Evolutionary conservation across 306 rosid genomes (phyloP).

Genomic region (Inga oerstediana): DNA sequence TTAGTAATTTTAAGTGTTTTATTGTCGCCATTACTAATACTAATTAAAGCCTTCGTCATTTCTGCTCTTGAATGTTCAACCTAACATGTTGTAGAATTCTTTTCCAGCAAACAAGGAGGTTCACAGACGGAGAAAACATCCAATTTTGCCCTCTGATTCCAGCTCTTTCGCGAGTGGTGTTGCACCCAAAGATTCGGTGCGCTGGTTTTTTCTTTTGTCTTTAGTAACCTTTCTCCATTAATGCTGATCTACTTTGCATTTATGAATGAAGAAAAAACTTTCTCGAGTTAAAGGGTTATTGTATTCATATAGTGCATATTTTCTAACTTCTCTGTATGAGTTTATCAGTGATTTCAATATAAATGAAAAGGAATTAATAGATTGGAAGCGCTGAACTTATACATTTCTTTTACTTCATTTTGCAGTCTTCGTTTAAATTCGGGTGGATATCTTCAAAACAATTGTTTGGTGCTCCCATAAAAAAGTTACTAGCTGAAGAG

Average conservation of each 20-base stretch:
- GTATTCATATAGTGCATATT: conserved; percentile 1
- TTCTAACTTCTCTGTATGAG: conserved; percentile 13
- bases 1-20: conserved; percentile 23
- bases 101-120: conserved; percentile 61
- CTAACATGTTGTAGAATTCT: conserved; percentile 40
- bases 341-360: conserved; percentile 2
- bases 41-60: conserved; percentile 17
- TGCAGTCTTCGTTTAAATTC: conserved; percentile 66
- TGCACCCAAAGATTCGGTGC: conserved; percentile 62
- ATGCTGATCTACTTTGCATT: background rate
- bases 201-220: conserved; percentile 37
- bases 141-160: conserved; percentile 56
- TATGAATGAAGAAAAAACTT: conserved; percentile 15
- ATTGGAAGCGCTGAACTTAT: conserved; percentile 20
- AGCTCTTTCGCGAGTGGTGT: conserved; percentile 56
- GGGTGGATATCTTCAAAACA: conserved; percentile 66
- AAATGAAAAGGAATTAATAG: conserved; percentile 6
- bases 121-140: conserved; percentile 42
- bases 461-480: conserved; percentile 65
- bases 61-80: conserved; percentile 28
- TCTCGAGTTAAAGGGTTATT: conserved; percentile 9
- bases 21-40: background rate
- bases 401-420: conserved; percentile 27
- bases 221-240: background rate
- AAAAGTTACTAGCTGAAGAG: conserved; percentile 77